Evolutionary conservation across 2,329 filamentous ascomycete species (phyloP).

Genomic region (Xylariaceae sp.): DNA sequence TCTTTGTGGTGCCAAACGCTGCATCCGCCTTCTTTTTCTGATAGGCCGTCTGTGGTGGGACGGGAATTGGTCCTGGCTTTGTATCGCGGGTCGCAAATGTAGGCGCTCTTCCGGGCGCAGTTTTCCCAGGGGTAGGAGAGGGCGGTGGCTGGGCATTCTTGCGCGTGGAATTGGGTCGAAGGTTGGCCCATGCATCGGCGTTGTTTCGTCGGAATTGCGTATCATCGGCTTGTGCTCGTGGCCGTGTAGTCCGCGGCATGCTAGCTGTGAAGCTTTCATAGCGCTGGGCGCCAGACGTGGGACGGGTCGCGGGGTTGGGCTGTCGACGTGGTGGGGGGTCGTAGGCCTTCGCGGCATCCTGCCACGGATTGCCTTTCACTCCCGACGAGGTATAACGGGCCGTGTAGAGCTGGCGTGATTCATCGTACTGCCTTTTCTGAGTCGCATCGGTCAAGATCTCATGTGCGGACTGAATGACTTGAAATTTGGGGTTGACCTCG

Average conservation of each 20-base stretch:
- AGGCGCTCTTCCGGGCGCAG: conserved; percentile 25
- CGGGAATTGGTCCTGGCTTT: conserved; percentile 29
- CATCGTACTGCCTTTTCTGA: conserved; percentile 49
- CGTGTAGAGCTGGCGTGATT: conserved; percentile 35
- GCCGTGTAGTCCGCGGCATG: conserved; percentile 20
- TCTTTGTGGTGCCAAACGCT: conserved; percentile 46
- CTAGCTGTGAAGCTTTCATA: conserved; percentile 32
- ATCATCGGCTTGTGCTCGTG: conserved; percentile 23
- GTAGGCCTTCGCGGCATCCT: conserved; percentile 44
- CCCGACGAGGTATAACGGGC: conserved; percentile 43
- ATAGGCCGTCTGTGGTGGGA: conserved; percentile 45
- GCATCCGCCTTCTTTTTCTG: conserved; percentile 50
- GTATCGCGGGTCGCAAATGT: conserved; percentile 27
- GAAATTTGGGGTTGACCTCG: conserved; percentile 76
- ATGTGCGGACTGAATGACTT: conserved; percentile 79
- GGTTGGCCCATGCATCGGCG: conserved; percentile 35
- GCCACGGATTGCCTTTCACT: conserved; percentile 53
- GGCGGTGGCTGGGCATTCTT: conserved; percentile 19
- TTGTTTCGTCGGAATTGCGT: conserved; percentile 24
- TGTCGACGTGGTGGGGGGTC: conserved; percentile 42
- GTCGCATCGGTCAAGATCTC: conserved; percentile 59
- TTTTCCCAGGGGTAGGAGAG: conserved; percentile 25
- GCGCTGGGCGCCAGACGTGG: conserved; percentile 39
- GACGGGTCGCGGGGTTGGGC: conserved; percentile 17
- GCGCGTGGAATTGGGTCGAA: conserved; percentile 26